Evolutionary conservation across 176 grass and related monocot species (phyloP).

Genomic region (Juncus inflexus): DNA sequence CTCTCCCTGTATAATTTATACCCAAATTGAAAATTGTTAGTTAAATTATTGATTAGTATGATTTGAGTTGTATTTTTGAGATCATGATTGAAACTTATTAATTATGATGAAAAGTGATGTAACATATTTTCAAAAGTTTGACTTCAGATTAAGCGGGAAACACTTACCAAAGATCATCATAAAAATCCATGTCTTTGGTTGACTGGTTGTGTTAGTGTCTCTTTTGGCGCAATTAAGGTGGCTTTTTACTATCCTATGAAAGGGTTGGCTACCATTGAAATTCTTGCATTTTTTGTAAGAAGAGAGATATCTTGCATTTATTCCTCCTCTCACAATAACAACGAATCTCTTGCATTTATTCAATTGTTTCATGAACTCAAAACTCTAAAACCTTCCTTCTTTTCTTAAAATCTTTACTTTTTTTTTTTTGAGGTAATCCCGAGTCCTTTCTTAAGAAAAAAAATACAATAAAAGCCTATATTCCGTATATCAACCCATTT

Average conservation of each 20-base stretch:
- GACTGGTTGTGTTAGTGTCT: no score
- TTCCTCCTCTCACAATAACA: background rate
- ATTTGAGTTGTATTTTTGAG: no score
- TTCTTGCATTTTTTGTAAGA: background rate
- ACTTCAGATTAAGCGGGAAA: background rate
- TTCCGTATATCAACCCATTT: no score
- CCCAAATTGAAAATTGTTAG: background rate
- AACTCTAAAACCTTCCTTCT: background rate
- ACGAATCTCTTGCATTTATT: background rate
- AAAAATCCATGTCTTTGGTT: background rate
- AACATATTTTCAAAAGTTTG: background rate
- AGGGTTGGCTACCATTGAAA: no score
- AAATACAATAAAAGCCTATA: no score
- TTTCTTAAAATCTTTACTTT: background rate
- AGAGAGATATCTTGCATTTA: background rate
- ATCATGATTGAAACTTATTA: no score
- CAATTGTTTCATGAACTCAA: background rate
- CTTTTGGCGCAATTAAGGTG: no score
- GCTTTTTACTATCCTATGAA: no score
- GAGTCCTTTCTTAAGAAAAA: background rate
- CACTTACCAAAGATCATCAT: background rate
- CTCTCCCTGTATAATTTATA: constrained; percentile 48
- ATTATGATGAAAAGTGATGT: no score
- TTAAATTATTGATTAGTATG: no score
- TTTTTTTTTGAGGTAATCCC: background rate